These are phyloP conservation scores for Camelina laxa DNA, from an alignment of 345 rosid genomes.

Conservation along the genomic window DNA sequence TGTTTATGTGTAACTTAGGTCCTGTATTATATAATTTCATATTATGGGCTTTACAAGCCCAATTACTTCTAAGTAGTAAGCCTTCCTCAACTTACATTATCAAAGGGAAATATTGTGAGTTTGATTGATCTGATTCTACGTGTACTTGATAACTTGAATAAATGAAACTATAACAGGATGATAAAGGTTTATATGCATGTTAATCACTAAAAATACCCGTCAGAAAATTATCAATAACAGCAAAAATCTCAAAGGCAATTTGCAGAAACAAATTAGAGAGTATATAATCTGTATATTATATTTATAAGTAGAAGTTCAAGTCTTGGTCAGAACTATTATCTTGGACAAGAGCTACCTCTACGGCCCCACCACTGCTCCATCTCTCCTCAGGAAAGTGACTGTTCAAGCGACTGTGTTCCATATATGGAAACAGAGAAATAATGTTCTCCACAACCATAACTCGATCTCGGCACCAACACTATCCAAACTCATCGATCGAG, in stretches of 20 bases:
- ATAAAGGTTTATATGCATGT: no score
- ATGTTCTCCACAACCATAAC: no score
- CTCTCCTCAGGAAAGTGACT: no score
- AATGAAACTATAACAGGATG: not conserved
- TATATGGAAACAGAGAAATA: no score
- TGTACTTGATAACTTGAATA: not conserved
- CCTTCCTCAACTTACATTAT: not conserved
- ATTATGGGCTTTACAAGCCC: constrained; percentile 11
- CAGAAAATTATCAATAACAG: not conserved
- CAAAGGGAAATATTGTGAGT: not conserved
- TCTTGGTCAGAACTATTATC: no score
- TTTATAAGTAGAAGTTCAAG: no score
- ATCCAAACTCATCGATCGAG: no score
- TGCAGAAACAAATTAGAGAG: not conserved
- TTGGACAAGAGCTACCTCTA: no score
- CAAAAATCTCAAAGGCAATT: not conserved
- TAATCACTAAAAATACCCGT: not conserved
- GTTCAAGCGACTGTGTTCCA: no score
- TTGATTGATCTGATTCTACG: not conserved
- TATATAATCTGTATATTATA: not conserved
- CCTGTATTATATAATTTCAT: not conserved
- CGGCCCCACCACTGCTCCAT: no score
- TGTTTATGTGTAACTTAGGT: not conserved
- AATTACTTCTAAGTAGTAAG: not conserved
- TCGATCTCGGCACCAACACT: no score